Conservation (phyloP, 2,329 filamentous ascomycete genomes). For the Mycosphaerelloides madeirae region DNA sequence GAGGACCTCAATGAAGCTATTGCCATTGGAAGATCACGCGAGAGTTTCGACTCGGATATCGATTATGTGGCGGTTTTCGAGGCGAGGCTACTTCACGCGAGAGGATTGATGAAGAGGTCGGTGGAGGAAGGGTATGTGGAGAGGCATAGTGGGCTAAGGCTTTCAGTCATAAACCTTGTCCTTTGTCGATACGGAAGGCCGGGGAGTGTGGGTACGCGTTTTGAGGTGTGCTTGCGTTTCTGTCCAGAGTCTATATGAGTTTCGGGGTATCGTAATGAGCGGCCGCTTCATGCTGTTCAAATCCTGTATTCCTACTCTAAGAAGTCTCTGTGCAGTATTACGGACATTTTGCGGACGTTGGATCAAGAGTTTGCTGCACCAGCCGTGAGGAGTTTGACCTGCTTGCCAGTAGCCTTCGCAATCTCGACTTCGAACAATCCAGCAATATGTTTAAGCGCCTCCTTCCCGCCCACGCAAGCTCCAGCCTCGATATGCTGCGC, state of each 20-base stretch:
- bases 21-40: not conserved
- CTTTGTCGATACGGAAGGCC: no score
- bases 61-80: conserved; percentile 17
- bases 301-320: no score
- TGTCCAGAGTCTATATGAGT: no score
- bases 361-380: no score
- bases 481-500: conserved; percentile 16
- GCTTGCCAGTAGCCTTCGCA: conserved; percentile 4
- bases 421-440: conserved; percentile 10
- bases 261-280: no score
- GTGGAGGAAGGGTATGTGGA: conserved; percentile 9
- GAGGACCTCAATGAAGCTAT: conserved; percentile 3
- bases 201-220: no score
- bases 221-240: no score
- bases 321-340: no score
- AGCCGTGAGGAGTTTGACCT: conserved; percentile 7
- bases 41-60: conserved; percentile 9
- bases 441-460: conserved; percentile 3
- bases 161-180: not conserved
- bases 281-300: no score
- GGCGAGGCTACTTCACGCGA: conserved; percentile 4
- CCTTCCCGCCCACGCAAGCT: conserved; percentile 10
- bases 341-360: no score
- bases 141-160: conserved; percentile 7
- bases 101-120: conserved; percentile 1